Conservation (phyloP, 1,284 basidiomycete genomes). For the Ganoderma boninense region DNA sequence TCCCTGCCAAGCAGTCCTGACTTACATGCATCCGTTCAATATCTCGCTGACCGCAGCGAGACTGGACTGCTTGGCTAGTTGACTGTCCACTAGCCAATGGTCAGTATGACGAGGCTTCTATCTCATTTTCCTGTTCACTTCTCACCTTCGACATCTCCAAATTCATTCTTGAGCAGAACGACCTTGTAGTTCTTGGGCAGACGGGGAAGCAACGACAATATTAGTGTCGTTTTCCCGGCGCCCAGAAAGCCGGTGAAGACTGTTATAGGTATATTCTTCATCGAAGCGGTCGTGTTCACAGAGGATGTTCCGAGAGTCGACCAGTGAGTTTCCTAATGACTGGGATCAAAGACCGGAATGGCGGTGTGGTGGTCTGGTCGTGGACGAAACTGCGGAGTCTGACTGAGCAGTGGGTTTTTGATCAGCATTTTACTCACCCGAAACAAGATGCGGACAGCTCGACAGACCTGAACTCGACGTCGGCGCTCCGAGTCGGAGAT, state of each 20-base stretch:
- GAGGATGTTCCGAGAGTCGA: too few relatives aligned
- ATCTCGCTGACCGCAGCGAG: conserved; percentile 90
- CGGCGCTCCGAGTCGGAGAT: neutral
- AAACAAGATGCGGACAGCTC: neutral
- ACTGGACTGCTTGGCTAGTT: conserved; percentile 84
- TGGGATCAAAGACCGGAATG: conserved; percentile 1
- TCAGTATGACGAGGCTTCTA: neutral
- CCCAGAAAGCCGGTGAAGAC: conserved; percentile 89
- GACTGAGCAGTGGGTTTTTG: neutral
- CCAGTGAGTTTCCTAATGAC: neutral
- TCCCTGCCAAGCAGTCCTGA: conserved; percentile 44
- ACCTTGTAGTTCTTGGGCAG: conserved; percentile 86
- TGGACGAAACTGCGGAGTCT: neutral
- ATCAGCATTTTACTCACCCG: neutral
- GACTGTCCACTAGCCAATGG: conserved; percentile 72
- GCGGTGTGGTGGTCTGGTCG: neutral
- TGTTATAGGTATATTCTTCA: conserved; percentile 72
- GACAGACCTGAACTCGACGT: neutral
- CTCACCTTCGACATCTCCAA: conserved; percentile 82
- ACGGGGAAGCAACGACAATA: conserved; percentile 83
- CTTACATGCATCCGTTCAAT: conserved; percentile 92
- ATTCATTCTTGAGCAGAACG: conserved; percentile 90
- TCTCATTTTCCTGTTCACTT: neutral
- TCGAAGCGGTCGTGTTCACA: neutral
- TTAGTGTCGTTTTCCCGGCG: conserved; percentile 73